These are phyloP conservation scores for Phytophthora sojae DNA, from an alignment of 352 stramenopile genomes.

Conservation along the genomic window DNA sequence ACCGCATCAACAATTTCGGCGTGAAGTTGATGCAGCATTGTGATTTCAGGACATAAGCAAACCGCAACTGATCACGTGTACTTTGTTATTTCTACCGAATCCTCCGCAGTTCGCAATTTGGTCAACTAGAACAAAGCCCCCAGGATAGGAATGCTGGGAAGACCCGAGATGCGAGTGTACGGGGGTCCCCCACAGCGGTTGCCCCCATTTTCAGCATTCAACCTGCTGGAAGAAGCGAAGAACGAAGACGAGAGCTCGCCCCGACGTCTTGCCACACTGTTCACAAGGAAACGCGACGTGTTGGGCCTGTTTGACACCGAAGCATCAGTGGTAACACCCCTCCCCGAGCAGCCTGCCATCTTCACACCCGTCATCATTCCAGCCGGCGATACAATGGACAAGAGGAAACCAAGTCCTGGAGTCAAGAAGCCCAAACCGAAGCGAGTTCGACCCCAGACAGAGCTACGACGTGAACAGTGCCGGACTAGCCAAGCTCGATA, in stretches of 20 bases:
- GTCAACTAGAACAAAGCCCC: no score
- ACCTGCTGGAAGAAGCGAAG: background rate
- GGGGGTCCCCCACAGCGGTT: background rate
- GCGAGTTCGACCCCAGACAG: constrained; percentile 30
- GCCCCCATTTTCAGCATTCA: background rate
- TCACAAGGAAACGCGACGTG: background rate
- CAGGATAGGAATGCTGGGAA: no score
- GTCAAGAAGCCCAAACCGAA: constrained; percentile 14
- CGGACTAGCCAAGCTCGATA: constrained; percentile 38
- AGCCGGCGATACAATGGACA: no score
- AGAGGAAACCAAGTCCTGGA: background rate
- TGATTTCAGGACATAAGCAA: no score
- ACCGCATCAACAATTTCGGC: no score
- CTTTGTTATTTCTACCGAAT: no score
- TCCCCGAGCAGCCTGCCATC: no score
- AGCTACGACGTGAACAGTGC: constrained; percentile 31
- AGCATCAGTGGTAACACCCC: background rate
- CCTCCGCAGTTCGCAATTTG: no score
- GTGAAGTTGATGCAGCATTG: no score
- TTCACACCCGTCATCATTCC: no score
- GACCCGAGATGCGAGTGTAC: no score
- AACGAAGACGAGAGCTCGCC: background rate
- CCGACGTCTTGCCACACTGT: background rate
- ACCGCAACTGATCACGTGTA: no score
- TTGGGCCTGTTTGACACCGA: background rate